Conservation (phyloP, 2,329 filamentous ascomycete genomes). For the Akanthomyces dipterigenus region DNA sequence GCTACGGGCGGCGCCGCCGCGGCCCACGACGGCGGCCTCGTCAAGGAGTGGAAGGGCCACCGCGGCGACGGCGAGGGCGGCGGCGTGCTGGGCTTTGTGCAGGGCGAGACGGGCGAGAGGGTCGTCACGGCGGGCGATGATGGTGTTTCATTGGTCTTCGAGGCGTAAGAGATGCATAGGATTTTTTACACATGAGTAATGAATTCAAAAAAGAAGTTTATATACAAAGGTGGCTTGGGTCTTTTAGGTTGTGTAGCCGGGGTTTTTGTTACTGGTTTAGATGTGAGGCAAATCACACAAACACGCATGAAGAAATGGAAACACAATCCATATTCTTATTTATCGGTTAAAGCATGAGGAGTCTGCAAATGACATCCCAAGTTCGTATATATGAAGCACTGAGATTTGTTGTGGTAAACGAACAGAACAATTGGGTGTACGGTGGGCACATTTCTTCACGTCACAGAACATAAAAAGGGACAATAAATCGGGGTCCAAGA, state of each 20-base stretch:
- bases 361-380: too few species aligned
- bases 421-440: background rate
- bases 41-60: constrained; percentile 89
- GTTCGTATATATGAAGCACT: too few species aligned
- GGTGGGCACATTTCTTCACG: background rate
- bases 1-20: constrained; percentile 18
- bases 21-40: constrained; percentile 54
- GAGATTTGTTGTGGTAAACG: background rate
- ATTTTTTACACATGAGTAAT: background rate
- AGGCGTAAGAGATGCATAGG: constrained; percentile 33
- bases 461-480: background rate
- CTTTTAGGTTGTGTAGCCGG: background rate
- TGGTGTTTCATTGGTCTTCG: constrained; percentile 60
- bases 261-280: background rate
- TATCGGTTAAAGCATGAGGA: too few species aligned
- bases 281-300: background rate
- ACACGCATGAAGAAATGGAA: background rate
- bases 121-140: constrained; percentile 92
- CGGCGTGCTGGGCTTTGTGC: constrained; percentile 85
- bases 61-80: constrained; percentile 77
- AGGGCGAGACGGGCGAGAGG: constrained; percentile 64
- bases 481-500: constrained; percentile 9
- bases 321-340: background rate
- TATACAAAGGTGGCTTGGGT: background rate
- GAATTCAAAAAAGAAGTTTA: background rate